Base-by-base conservation (phyloP, 2,329 filamentous ascomycete species). In the Phialophora expanda region DNA sequence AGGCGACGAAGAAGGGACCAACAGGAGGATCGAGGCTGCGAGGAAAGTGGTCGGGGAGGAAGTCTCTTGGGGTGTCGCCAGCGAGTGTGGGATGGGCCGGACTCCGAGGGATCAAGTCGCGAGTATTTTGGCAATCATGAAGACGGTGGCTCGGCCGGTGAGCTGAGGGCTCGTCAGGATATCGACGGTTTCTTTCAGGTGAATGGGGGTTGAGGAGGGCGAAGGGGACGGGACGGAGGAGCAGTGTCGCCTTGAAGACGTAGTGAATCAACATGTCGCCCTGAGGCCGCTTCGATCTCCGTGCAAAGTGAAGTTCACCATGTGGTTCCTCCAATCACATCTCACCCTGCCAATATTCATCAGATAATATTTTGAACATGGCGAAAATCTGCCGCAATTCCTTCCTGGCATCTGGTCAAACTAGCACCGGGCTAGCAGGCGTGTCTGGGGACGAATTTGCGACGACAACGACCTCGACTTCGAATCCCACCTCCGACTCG, bases 1-100 rank as follows among this genome's bases (percentile, higher is more conserved):
- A 6, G 58, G 76, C 57, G 78, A 82, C 65, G 66, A 75, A 6
- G 75, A 77, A 7, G 77, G 79, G 3, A 82, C 79, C 1, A 66
- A 68, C 64, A 70, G 75, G 65, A 75, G 78, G 53, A 78, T 82
- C 61, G 70, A 74, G 24, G 73, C 74, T 7, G 80, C 80, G 32
- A 30, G 34, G 28, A 54, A 12, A 7, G n/a, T 54, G 20, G 7
- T 54, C 1, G 32, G 69, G 4, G 63, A 71, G 3, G 9, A 12
- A n/a, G 55, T 59, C 41, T 26, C 44, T 8, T 81, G 80, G 72
- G 79, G 79, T 1, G 71, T 81, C 7, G 73, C 75, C 11, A 78
- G 79, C 0, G 80, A 82, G 65, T 72, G 71, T 56, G 69, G 71
- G 7, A 64, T 73, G 51, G 74, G 73, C 0, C 63, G 73, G 22